phyloP scores from a whole-genome alignment of 345 rosid species.

The Cochlearia excelsa region DNA sequence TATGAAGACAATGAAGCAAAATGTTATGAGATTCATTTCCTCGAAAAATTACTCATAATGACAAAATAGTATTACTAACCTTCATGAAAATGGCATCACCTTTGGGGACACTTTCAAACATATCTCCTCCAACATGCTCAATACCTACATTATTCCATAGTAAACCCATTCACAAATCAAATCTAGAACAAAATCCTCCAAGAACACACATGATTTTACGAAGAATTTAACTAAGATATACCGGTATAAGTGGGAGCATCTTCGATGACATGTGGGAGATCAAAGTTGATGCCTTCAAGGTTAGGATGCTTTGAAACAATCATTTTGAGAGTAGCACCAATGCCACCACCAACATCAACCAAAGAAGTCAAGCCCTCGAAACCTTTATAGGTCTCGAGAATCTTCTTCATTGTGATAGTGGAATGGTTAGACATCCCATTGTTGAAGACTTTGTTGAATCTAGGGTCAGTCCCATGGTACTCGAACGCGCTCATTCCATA shows the following conservation, averaged over 20 bases:
- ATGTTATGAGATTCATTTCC: no score
- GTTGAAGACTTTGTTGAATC: no score
- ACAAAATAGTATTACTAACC: slow-evolving; percentile 38
- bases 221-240: slow-evolving; percentile 20
- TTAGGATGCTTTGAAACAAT: slow-evolving; percentile 66
- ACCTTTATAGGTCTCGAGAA: slow-evolving; percentile 46
- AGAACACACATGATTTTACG: no score
- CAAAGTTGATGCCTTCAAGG: slow-evolving; percentile 81
- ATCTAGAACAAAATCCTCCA: not conserved
- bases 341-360: slow-evolving; percentile 47
- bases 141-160: slow-evolving; percentile 44
- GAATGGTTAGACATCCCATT: no score
- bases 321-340: slow-evolving; percentile 49
- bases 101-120: slow-evolving; percentile 46
- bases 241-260: slow-evolving; percentile 69
- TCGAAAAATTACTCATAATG: no score
- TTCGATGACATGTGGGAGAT: slow-evolving; percentile 73
- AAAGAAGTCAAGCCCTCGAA: slow-evolving; percentile 59
- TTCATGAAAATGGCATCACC: slow-evolving; percentile 74
- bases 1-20: slow-evolving; percentile 28
- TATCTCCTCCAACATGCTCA: slow-evolving; percentile 85
- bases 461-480: slow-evolving; percentile 45
- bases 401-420: no score
- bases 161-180: not conserved
- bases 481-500: slow-evolving; percentile 77